These are phyloP conservation scores for Cytospora mali DNA, from an alignment of 2,329 filamentous ascomycete genomes.

Conservation along the genomic window DNA sequence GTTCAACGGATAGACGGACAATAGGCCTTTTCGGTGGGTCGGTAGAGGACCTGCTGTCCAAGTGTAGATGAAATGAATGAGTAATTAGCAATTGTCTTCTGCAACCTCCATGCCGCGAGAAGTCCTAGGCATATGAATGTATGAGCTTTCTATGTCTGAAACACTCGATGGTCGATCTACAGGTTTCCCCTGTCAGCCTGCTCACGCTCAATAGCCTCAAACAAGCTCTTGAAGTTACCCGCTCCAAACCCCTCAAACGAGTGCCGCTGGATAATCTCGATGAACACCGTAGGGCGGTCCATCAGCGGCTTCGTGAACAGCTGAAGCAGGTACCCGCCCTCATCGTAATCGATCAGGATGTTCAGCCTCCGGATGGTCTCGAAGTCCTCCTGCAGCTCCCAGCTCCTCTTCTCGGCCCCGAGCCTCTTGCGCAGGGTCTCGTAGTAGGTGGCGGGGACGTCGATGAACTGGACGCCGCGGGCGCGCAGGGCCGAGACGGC, in stretches of 20 bases:
- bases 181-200: slow-evolving; percentile 85
- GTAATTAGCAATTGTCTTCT: slow-evolving; percentile 1
- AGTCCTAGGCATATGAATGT: background rate
- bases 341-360: slow-evolving; percentile 94
- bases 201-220: slow-evolving; percentile 93
- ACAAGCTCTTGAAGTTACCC: slow-evolving; percentile 93
- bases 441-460: slow-evolving; percentile 86
- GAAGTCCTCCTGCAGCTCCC: slow-evolving; percentile 77
- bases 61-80: slow-evolving; percentile 3
- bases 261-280: slow-evolving; percentile 93
- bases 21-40: background rate
- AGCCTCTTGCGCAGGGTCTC: slow-evolving; percentile 73
- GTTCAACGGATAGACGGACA: slow-evolving; percentile 1
- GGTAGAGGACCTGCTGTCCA: background rate
- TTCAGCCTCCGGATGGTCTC: slow-evolving; percentile 75
- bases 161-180: slow-evolving; percentile 41
- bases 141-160: background rate
- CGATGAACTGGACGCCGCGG: slow-evolving; percentile 92
- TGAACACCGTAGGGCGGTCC: slow-evolving; percentile 92
- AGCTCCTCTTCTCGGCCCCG: slow-evolving; percentile 60
- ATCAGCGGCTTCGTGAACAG: slow-evolving; percentile 85
- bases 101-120: background rate
- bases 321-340: slow-evolving; percentile 80
- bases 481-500: slow-evolving; percentile 77
- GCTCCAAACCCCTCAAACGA: slow-evolving; percentile 92